These are phyloP conservation scores for Datisca glomerata DNA, from an alignment of 306 rosid species.

Conservation along the genomic window DNA sequence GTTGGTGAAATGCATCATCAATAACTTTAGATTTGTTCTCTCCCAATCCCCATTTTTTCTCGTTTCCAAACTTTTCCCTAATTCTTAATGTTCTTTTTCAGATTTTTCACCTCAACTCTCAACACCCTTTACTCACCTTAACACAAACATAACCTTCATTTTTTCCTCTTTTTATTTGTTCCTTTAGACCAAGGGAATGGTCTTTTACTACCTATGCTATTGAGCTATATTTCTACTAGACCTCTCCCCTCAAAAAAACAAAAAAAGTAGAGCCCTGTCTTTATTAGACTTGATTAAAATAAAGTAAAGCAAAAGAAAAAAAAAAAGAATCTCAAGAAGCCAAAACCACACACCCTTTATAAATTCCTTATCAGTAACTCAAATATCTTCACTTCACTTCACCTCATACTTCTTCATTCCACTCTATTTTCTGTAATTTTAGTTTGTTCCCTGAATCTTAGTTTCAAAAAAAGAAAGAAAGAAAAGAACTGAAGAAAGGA, in stretches of 20 bases:
- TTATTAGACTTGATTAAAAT: constrained; percentile 23
- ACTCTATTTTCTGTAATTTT: constrained; percentile 3
- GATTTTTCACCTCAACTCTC: too few relatives aligned
- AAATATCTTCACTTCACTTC: constrained; percentile 23
- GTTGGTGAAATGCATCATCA: constrained; percentile 67
- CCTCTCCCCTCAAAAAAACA: too few relatives aligned
- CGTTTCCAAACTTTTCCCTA: too few relatives aligned
- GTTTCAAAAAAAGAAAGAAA: too few relatives aligned
- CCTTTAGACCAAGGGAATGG: too few relatives aligned
- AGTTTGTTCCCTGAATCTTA: background rate
- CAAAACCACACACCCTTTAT: constrained; percentile 31
- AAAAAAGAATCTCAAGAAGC: constrained; percentile 5
- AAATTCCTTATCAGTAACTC: constrained; percentile 48
- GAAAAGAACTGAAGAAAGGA: too few relatives aligned
- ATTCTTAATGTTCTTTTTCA: too few relatives aligned
- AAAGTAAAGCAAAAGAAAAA: background rate
- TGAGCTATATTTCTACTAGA: too few relatives aligned
- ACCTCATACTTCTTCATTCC: constrained; percentile 28
- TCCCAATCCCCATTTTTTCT: background rate
- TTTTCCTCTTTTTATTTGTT: too few relatives aligned
- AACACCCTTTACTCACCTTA: too few relatives aligned
- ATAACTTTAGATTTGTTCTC: constrained; percentile 6
- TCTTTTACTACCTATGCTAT: too few relatives aligned
- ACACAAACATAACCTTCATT: too few relatives aligned
- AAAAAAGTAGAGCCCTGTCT: constrained; percentile 46